Evolutionary conservation across 2,329 filamentous ascomycete genomes (phyloP).

Genomic region (Fusarium pseudocircinatum): DNA sequence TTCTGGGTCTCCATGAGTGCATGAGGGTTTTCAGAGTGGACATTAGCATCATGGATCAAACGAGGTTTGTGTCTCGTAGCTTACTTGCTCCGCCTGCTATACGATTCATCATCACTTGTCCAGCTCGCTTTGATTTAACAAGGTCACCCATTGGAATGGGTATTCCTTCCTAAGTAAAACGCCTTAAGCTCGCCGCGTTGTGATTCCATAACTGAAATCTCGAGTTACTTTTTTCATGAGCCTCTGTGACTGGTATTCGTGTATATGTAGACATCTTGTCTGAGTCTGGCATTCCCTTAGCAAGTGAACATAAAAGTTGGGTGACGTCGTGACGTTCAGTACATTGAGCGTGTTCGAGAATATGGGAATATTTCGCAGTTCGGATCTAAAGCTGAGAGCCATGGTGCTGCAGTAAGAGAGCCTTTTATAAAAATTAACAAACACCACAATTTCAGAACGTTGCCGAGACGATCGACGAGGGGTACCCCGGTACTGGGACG

Average conservation of each 20-base stretch:
- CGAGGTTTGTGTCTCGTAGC: neutral
- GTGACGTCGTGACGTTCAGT: no score
- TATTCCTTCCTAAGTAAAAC: slow-evolving; percentile 37
- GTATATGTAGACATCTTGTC: slow-evolving; percentile 8
- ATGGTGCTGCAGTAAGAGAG: neutral
- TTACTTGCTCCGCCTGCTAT: neutral
- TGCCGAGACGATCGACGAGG: neutral
- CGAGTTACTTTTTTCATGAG: neutral
- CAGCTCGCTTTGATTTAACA: neutral
- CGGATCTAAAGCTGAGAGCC: neutral
- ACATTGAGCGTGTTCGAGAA: neutral
- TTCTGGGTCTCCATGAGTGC: neutral
- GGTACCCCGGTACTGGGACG: neutral
- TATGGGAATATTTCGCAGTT: neutral
- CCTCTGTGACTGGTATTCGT: slow-evolving; percentile 21
- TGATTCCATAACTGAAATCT: fast-evolving
- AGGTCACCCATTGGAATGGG: slow-evolving; percentile 25
- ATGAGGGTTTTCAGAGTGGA: neutral
- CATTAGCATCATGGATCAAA: neutral
- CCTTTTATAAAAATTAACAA: neutral
- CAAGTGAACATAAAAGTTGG: neutral
- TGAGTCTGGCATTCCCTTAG: neutral
- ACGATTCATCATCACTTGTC: neutral
- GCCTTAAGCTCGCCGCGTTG: neutral
- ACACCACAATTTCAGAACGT: neutral